Base-by-base conservation (phyloP, 2,329 filamentous ascomycete species). In the Juglanconis sp. region DNA sequence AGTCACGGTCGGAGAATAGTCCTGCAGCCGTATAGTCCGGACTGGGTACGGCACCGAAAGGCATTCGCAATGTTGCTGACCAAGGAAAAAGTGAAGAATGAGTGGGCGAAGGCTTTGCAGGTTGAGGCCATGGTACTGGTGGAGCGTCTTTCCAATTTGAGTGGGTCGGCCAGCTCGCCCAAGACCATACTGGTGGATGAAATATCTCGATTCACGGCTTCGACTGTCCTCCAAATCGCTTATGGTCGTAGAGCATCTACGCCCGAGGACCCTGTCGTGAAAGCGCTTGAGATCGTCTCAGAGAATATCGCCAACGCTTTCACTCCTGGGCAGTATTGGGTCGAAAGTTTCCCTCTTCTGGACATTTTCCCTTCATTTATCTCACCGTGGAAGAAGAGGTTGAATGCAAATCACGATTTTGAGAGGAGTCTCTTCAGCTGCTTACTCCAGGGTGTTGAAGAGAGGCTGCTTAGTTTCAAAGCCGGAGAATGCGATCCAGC, bases 131-230 rank as follows among this genome's bases (percentile, higher is more conserved):
- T 61, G 46, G 13, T 57, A 5, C 48, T 63, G 57, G 54, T 55
- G 5, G 30, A 51, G 32, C 57, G 58, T 11, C 60, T 63, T 36
- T 32, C 35, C 38, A 10, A 36, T 9, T 32, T 62, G 24, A 24
- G 15, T 0, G 15, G 10, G 3, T 8, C 10, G 3, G 17, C 24
- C 4, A 4, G 8, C 13, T 8, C 44, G 3, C 5, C 35, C 5
- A 24, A 13, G 7, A 48, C 36, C 5, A 40, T 15, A 5, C 11
- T 59, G 9, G 15, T 63, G 13, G 51, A 63, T 11, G 61, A 63
- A 15, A 44, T 63, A 35, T 61, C 57, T 11, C 61, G 61, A 15
- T 63, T 63, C 40, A 63, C 61, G 30, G 61, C 61, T 2, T 63
- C 61, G 32, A 63, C 53, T 11, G 61, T 63, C 30, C 44, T 63